Evolutionary conservation across 306 rosid species (phyloP), one percentile per base, ranked within the genome.

Genomic region (Argentina anserina): DNA sequence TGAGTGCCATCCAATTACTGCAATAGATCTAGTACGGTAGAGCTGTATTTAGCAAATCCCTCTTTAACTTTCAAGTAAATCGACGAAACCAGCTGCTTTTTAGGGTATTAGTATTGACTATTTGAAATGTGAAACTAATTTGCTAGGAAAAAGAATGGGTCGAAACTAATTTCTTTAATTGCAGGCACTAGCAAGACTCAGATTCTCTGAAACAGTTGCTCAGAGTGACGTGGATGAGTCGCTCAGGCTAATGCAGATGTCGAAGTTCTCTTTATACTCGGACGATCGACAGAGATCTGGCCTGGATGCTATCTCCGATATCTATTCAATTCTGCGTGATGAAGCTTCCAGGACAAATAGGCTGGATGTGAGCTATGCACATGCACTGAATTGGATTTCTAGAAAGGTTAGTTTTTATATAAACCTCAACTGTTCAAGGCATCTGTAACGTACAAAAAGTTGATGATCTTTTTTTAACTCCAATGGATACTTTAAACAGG

Each of bases 151-250:
- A 53, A 23, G 21, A 23, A 53, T 21, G 39, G 37, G 39, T 28
- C 14, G 37, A 58, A 28, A 28, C n/a, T 53, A 45, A 78, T 77
- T 36, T 68, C 55, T 63, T 83, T 67, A 67, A 47, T 74, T 37
- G 71, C 87, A 91, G 97, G 97, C 97, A 37, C 83, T 95, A 70
- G 99, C 97, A 63, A 91, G 99, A 80, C 97, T 95, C 55, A 87
- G 99, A 43, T 90, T 91, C 73, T 84, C 97, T 68, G 93, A 84
- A 71, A 83, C 88, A 9, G 92, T 95, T 77, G 99, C 93, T 81
- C 99, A 94, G 82, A 91, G 97, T 79, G 99, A 94, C 4, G 99
- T 94, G 75, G 99, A 94, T 10, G 99, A 95, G 80, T 96, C 97
- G 36, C 84, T 95, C 75, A 84, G 99, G 79, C 81, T 95, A 81